Evolutionary conservation across 108 stramenopile genomes (phyloP), one percentile per base, ranked within the genome.

Genomic region (Nitzschia inconspicua): DNA sequence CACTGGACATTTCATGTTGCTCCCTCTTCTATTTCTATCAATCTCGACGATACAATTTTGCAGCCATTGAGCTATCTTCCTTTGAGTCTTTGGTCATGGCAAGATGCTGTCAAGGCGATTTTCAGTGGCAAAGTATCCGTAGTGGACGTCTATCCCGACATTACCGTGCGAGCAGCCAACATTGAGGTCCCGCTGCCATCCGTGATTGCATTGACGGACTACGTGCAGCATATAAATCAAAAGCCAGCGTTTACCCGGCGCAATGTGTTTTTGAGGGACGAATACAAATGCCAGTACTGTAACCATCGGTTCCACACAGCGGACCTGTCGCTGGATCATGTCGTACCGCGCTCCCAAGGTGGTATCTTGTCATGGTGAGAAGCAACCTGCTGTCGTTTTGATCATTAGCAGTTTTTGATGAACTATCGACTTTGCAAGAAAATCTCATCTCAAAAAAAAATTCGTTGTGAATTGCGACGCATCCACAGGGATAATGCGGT

Each of bases 231-330:
- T 55, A 44, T 59, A 37, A 44, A 65, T 13, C 64, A 68, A 49
- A 55, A 44, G 47, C 86, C 88, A 10, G 82, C 88, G 18, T 93
- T 93, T 75, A 93, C 88, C 16, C 63, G 84, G 40, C 67, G 91
- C 26, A 93, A 93, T 63, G 86, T 93, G 42, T 93, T 86, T 76
- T 57, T 93, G 26, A 70, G 91, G 27, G 91, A 93, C 57, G 82
- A 82, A 34, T 93, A 93, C 59, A 71, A 68, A 10, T 93, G 91
- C 51, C 91, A 93, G 58, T 93, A 93, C 61, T 93, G 91, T 68
- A 63, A 28, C 36, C 27, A 82, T 4, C 41, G 68, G 8, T 89
- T 86, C 54, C 77, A 77, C 22, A 87, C 82, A 4, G 42, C 75
- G 14, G 91, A 93, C 57, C 64, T 93, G 39, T 80, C 88, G 0